These are phyloP conservation scores for Durotheca rogersii DNA, from an alignment of 495 filamentous ascomycete species.

Conservation along the genomic window DNA sequence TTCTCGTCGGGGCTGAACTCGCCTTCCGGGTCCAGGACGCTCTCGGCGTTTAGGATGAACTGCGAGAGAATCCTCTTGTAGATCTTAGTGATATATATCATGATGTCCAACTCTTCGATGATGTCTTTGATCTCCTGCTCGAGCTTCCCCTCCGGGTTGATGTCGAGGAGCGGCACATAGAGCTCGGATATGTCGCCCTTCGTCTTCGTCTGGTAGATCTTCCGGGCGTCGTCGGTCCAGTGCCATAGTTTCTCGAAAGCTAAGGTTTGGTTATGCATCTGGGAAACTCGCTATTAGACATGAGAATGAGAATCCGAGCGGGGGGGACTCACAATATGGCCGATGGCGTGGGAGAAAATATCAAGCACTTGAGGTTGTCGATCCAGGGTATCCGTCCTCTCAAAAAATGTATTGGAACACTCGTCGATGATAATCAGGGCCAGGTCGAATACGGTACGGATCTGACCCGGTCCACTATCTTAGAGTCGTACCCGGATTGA, in stretches of 20 bases:
- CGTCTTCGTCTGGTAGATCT: constrained; percentile 26
- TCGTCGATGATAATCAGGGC: constrained; percentile 65
- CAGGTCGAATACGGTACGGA: constrained; percentile 66
- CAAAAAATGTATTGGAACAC: constrained; percentile 63
- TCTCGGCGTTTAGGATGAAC: constrained; percentile 57
- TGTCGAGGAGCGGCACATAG: constrained; percentile 60
- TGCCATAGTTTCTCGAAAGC: constrained; percentile 41
- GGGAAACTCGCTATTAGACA: constrained; percentile 37
- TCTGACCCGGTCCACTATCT: constrained; percentile 50
- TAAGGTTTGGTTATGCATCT: constrained; percentile 40
- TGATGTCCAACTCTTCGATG: constrained; percentile 71
- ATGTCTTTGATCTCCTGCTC: constrained; percentile 70
- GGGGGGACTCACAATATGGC: constrained; percentile 34
- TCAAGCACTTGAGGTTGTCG: constrained; percentile 67
- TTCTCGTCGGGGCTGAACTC: constrained; percentile 13
- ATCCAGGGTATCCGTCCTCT: constrained; percentile 58
- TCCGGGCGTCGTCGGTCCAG: constrained; percentile 37
- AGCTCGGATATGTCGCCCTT: constrained; percentile 30
- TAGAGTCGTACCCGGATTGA: constrained; percentile 48
- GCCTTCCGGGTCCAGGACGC: constrained; percentile 32
- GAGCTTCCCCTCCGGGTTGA: constrained; percentile 64
- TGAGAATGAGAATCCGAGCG: background rate
- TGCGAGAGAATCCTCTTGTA: constrained; percentile 59
- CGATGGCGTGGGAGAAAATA: constrained; percentile 62
- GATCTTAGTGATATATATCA: constrained; percentile 58